Base-by-base conservation (phyloP, 345 rosid genomes). In the Punica granatum region DNA sequence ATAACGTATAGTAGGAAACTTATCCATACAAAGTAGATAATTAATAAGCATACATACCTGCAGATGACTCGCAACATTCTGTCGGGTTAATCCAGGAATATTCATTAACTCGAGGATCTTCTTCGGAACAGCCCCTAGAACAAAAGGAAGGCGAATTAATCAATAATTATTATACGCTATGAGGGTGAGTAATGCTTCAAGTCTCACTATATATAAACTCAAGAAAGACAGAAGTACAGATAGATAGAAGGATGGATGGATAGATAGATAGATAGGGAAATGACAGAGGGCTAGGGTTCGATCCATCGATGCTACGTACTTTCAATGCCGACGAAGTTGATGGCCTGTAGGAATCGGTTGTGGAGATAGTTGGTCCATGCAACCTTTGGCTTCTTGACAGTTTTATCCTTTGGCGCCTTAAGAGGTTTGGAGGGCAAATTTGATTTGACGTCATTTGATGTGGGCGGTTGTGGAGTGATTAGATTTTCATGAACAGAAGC, bases 121-220 rank as follows among this genome's bases (percentile, higher is more conserved):
- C 71, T 87, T 89, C 0, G 96, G 97, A 16, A 85, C 91, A 60
- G 93, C 93, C 79, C 80, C 97, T 91, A 82, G 65, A 69, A 10
- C 3, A 70, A 63, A 19, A 26, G 13, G 54, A 46, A 31, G 56
- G 15, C 16, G 33, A n/a, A 11, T 32, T 3, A 31, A 53, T 31
- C 11, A 1, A 62, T 53, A 16, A 0, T n/a, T n/a, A 43, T 32
- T 44, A 25, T 46, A 46, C 7, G n/a, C 53, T n/a, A n/a, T n/a
- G n/a, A n/a, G n/a, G n/a, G n/a, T n/a, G n/a, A n/a, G n/a, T n/a
- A n/a, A n/a, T n/a, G n/a, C n/a, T n/a, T n/a, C n/a, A n/a, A n/a
- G n/a, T n/a, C n/a, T n/a, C n/a, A n/a, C n/a, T n/a, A n/a, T n/a
- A 61, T 31, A 42, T 15, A 43, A 31, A 15, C 25, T 53, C 33